A percentile compares a stretch with the other conserved stretches of the same genome.
phyloP scores from a whole-genome alignment of 768 basidiomycete genomes.

The Collybiopsis confluens region DNA sequence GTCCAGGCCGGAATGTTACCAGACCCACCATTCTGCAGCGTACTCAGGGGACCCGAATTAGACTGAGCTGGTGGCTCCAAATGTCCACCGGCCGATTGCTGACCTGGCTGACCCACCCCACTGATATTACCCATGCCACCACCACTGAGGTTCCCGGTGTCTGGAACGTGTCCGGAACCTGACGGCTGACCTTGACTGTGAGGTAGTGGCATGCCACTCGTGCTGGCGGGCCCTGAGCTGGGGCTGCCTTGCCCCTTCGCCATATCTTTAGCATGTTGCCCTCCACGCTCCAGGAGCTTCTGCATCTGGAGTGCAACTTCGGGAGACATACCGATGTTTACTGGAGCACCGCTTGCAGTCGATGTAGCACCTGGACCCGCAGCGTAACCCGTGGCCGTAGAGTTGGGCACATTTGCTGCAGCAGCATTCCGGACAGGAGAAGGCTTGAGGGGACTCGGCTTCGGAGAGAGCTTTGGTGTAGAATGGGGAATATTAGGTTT shows the following conservation, averaged over 20 bases:
- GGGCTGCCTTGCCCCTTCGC: slow-evolving; percentile 1
- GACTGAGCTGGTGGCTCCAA: neutral
- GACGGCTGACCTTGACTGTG: neutral
- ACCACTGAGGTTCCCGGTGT: neutral
- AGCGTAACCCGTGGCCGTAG: neutral
- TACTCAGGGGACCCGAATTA: neutral
- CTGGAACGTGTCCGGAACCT: neutral
- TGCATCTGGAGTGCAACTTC: slow-evolving; percentile 7
- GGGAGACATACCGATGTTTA: neutral
- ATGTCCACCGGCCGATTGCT: too few relatives aligned
- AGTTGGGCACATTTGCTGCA: neutral
- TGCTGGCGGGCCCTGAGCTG: neutral
- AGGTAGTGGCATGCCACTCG: neutral
- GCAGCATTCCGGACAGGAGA: neutral
- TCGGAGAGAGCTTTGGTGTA: neutral
- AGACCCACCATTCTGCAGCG: neutral
- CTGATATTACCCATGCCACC: too few relatives aligned
- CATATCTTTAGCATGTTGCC: slow-evolving; percentile 1
- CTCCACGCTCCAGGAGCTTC: slow-evolving; percentile 2
- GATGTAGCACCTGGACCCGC: neutral
- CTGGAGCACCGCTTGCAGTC: neutral
- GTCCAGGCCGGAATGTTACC: slow-evolving; percentile 1
- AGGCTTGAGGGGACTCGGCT: neutral
- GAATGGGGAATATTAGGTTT: neutral
- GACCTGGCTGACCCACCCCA: neutral